phyloP scores from a whole-genome alignment of 345 rosid genomes.

The Lenwebbia sp. region DNA sequence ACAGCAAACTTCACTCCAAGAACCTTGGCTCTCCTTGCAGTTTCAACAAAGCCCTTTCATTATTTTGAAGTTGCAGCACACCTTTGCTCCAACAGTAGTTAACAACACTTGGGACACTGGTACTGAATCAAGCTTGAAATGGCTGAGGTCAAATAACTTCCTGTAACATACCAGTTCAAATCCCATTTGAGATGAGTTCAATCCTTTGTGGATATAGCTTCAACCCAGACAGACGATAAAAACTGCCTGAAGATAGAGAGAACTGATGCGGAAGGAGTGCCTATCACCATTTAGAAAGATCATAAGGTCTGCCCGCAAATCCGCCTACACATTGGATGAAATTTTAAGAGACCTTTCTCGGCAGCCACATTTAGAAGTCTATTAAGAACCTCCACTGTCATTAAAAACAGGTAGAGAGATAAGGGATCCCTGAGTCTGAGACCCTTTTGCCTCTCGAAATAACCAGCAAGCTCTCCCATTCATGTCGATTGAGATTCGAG shows the following conservation, averaged over 20 bases:
- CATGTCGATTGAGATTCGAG: background rate
- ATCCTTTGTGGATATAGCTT: background rate
- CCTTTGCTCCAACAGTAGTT: background rate
- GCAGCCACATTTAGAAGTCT: background rate
- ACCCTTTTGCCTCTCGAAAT: background rate
- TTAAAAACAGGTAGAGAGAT: background rate
- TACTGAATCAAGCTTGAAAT: background rate
- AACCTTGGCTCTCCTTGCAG: background rate
- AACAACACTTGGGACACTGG: background rate
- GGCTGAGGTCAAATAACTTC: background rate
- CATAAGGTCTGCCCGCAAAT: background rate
- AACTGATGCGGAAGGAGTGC: background rate
- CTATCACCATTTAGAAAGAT: background rate
- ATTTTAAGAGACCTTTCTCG: background rate
- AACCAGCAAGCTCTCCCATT: background rate
- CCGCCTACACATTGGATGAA: background rate
- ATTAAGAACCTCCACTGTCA: background rate
- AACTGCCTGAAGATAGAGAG: background rate
- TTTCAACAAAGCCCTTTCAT: background rate
- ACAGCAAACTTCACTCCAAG: background rate
- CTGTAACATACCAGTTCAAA: background rate
- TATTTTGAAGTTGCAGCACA: background rate
- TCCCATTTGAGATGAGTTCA: background rate
- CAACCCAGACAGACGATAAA: background rate
- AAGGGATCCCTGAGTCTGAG: background rate